Percentiles rank a stretch among this genome's conserved stretches.
These are phyloP conservation scores for Penicillium sp. DNA, from an alignment of 2,329 filamentous ascomycete species.

Conservation along the genomic window DNA sequence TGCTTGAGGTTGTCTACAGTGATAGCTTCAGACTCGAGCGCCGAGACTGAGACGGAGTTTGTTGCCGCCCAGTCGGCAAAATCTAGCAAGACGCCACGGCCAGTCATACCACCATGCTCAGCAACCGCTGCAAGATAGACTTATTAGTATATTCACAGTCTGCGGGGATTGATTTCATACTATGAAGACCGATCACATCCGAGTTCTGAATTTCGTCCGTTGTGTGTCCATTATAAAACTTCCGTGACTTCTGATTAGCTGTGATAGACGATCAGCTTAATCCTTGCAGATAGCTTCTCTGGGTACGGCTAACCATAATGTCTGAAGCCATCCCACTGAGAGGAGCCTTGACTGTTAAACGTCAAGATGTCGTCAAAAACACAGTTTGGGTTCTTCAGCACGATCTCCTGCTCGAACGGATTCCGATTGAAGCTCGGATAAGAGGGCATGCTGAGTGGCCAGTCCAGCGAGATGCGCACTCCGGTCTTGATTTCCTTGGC, in stretches of 20 bases:
- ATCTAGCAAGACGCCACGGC: slow-evolving; percentile 21
- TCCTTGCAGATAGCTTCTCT: background rate
- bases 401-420: slow-evolving; percentile 22
- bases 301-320: slow-evolving; percentile 19
- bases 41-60: slow-evolving; percentile 17
- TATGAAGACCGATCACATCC: slow-evolving; percentile 19
- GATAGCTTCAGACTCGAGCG: slow-evolving; percentile 19
- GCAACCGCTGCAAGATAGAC: slow-evolving; percentile 10
- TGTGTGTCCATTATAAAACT: slow-evolving; percentile 26
- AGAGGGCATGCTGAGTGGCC: slow-evolving; percentile 24
- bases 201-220: slow-evolving; percentile 22
- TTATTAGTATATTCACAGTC: background rate
- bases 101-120: slow-evolving; percentile 25
- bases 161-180: slow-evolving; percentile 4
- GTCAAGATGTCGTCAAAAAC: slow-evolving; percentile 24
- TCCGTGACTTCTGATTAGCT: slow-evolving; percentile 21
- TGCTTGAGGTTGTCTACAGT: slow-evolving; percentile 15
- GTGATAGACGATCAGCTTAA: background rate
- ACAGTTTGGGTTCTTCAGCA: slow-evolving; percentile 20
- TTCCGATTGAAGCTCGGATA: slow-evolving; percentile 25
- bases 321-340: slow-evolving; percentile 28
- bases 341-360: slow-evolving; percentile 25
- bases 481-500: slow-evolving; percentile 45
- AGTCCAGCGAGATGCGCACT: slow-evolving; percentile 26
- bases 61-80: slow-evolving; percentile 23